These are phyloP conservation scores for Fusarium verticillioides DNA, from an alignment of 2,329 filamentous ascomycete species.

Conservation along the genomic window DNA sequence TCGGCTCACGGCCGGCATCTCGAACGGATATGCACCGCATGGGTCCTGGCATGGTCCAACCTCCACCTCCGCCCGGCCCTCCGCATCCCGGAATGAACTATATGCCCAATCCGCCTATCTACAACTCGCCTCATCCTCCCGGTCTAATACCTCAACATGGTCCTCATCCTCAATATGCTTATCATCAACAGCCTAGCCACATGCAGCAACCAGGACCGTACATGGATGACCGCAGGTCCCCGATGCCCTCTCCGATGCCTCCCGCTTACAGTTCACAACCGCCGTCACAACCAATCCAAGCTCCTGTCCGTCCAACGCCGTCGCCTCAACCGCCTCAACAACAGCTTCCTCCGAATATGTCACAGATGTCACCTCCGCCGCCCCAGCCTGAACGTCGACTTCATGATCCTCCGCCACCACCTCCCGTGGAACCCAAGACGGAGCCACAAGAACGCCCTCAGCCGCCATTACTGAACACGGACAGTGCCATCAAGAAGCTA, in stretches of 20 bases:
- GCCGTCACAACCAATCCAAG: slow-evolving; percentile 59
- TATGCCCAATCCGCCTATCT: slow-evolving; percentile 87
- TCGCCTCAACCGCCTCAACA: slow-evolving; percentile 69
- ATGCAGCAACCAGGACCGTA: slow-evolving; percentile 71
- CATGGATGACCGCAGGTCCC: slow-evolving; percentile 68
- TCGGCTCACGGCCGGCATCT: slow-evolving; percentile 75
- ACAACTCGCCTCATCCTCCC: slow-evolving; percentile 66
- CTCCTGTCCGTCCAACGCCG: slow-evolving; percentile 62
- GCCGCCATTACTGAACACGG: slow-evolving; percentile 62
- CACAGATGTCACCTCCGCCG: slow-evolving; percentile 65
- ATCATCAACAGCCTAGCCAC: slow-evolving; percentile 33
- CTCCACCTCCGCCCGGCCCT: slow-evolving; percentile 65
- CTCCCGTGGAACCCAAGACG: slow-evolving; percentile 61
- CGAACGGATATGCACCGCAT: slow-evolving; percentile 81
- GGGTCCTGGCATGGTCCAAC: slow-evolving; percentile 77
- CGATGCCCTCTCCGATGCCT: slow-evolving; percentile 76
- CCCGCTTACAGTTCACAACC: slow-evolving; percentile 70
- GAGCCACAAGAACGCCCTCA: slow-evolving; percentile 61
- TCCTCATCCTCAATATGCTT: slow-evolving; percentile 35
- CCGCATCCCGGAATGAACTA: slow-evolving; percentile 76
- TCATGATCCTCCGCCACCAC: slow-evolving; percentile 63
- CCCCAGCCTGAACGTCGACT: slow-evolving; percentile 58
- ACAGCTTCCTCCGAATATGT: slow-evolving; percentile 59
- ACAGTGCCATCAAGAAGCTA: slow-evolving; percentile 67
- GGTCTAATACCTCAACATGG: slow-evolving; percentile 40